A percentile compares a stretch with the other conserved stretches of the same genome.
Conservation (phyloP, 768 basidiomycete species). For the Mycena capillaripes region DNA sequence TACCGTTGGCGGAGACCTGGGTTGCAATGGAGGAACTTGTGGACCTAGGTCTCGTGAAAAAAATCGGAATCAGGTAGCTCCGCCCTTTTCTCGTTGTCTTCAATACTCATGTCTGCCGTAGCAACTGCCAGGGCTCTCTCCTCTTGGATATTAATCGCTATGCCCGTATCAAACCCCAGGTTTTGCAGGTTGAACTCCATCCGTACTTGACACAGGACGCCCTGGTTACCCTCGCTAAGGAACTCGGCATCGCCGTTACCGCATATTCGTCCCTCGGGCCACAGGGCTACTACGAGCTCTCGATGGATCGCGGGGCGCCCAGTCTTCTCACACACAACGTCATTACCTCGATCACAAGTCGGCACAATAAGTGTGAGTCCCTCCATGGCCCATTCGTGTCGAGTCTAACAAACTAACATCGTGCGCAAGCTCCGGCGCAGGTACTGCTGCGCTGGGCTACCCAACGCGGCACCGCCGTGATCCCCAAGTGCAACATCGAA, state of each 20-base stretch:
- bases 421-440: conserved; percentile 69
- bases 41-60: conserved; percentile 77
- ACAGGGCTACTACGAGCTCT: conserved; percentile 74
- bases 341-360: conserved; percentile 60
- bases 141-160: conserved; percentile 85
- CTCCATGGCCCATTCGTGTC: background rate
- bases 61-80: conserved; percentile 81
- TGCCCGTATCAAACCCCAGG: conserved; percentile 78
- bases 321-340: conserved; percentile 66
- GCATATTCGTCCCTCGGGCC: conserved; percentile 71
- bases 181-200: conserved; percentile 80
- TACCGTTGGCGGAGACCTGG: conserved; percentile 89
- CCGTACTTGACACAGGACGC: conserved; percentile 77
- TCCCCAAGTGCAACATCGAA: conserved; percentile 76
- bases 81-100: background rate
- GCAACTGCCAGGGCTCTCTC: conserved; percentile 81
- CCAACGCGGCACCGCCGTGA: conserved; percentile 76
- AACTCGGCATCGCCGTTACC: conserved; percentile 72
- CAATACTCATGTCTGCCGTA: conserved; percentile 43
- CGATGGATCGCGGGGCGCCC: conserved; percentile 64
- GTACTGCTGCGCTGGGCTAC: conserved; percentile 86
- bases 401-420: background rate
- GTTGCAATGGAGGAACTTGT: conserved; percentile 84
- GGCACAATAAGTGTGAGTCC: conserved; percentile 65
- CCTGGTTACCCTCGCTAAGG: conserved; percentile 67